These are phyloP conservation scores for Diaporthe australafricana DNA, from an alignment of 2,329 filamentous ascomycete species.

Conservation along the genomic window DNA sequence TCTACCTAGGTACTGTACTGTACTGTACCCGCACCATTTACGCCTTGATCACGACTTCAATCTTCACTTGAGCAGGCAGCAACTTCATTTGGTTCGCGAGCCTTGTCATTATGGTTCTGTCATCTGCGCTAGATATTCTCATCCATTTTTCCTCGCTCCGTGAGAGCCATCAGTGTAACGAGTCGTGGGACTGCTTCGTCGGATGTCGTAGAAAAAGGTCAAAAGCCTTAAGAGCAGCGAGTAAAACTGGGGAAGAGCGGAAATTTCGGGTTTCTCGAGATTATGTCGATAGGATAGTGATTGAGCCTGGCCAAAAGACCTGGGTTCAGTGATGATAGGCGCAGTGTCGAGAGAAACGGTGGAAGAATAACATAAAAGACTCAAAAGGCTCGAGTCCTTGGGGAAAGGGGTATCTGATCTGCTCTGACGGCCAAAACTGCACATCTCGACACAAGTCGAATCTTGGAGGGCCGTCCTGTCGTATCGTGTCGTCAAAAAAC, in stretches of 20 bases:
- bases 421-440: slow-evolving; percentile 37
- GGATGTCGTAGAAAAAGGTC: slow-evolving; percentile 30
- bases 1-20: background rate
- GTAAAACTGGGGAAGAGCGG: slow-evolving; percentile 30
- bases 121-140: slow-evolving; percentile 37
- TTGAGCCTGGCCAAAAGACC: slow-evolving; percentile 26
- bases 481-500: slow-evolving; percentile 38
- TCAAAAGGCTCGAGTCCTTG: slow-evolving; percentile 31
- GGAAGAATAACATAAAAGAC: slow-evolving; percentile 27
- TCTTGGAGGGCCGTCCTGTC: slow-evolving; percentile 31
- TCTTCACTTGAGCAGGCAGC: background rate
- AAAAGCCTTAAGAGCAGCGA: slow-evolving; percentile 26
- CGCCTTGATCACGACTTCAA: too few relatives aligned
- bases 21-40: too few relatives aligned
- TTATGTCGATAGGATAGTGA: slow-evolving; percentile 34
- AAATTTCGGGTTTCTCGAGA: slow-evolving; percentile 30
- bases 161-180: slow-evolving; percentile 30
- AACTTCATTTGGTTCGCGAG: slow-evolving; percentile 1
- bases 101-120: slow-evolving; percentile 37
- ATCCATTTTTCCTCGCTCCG: slow-evolving; percentile 30
- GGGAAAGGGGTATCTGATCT: slow-evolving; percentile 38
- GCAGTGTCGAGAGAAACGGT: slow-evolving; percentile 24
- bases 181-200: slow-evolving; percentile 18
- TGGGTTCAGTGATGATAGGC: slow-evolving; percentile 13
- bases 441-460: slow-evolving; percentile 30